Base-by-base conservation (phyloP, 345 rosid species). In the Turnera subulata region DNA sequence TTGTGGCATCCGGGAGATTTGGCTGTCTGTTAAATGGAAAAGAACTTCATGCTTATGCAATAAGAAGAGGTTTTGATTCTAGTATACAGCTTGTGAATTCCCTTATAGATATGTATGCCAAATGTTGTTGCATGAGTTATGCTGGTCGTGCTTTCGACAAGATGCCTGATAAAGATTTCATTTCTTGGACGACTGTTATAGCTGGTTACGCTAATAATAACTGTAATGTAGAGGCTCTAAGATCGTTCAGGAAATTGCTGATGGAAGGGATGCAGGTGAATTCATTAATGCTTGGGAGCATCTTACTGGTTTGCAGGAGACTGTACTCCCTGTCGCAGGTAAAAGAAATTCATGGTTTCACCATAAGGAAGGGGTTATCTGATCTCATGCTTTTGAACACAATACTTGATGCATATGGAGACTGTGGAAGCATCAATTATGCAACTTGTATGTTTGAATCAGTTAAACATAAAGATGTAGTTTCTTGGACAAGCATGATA, bases 401-500 rank as follows among this genome's bases (percentile, higher is more conserved):
- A 55, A 58, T 83, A 52, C 65, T 83, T 33, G 86, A 80, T 80
- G 82, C 73, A 50, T 92, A 89, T 46, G 96, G 93, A 58, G 80
- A 68, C 53, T 81, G 89, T 58, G 70, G 79, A 60, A 61, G 70
- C 68, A 62, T 78, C 47, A 75, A 65, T 58, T 83, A 86, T 72
- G 89, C 93, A 21, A 60, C 74, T 72, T 80, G 57, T 52, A 61
- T 74, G 61, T 84, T 92, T 64, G 72, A 78, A 51, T 75, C 61
- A n/a, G 65, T 79, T 44, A 65, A 77, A 67, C 40, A 53, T n/a
- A 83, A 86, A 71, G 93, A 92, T 80, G 67, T 76, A 40, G 84
- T 88, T 54, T 82, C 95, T 54, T 91, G 95, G 98, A 91, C 96
- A 46, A 88, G 92, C 92, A 77, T 86, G 81, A 80, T 91, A 53